A percentile compares a stretch with the other conserved stretches of the same genome.
phyloP scores from a whole-genome alignment of 2,329 filamentous ascomycete species.

The Fusarium gaditjirri region DNA sequence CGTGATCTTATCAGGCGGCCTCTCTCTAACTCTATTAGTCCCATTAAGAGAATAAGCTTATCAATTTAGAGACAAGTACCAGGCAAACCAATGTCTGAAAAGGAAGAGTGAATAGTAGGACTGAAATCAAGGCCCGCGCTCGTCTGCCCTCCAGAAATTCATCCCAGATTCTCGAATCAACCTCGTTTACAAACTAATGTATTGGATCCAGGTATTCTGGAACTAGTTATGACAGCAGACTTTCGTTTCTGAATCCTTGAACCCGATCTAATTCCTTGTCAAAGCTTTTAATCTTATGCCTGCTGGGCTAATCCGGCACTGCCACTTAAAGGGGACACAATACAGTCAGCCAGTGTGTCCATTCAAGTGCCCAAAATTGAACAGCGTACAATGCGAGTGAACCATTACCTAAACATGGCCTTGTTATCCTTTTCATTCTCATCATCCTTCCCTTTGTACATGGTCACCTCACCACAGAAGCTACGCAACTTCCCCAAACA shows the following conservation, averaged over 20 bases:
- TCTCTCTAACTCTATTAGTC: background rate
- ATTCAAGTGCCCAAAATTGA: background rate
- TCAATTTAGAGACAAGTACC: background rate
- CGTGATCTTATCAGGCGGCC: background rate
- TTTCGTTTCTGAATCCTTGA: background rate
- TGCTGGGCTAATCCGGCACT: background rate
- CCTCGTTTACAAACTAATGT: background rate
- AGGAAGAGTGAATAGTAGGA: background rate
- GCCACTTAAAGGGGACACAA: background rate
- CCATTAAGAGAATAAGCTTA: background rate
- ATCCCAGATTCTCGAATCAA: background rate
- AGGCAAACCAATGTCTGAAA: background rate
- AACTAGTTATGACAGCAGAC: background rate
- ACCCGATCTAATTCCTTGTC: background rate
- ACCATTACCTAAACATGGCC: background rate
- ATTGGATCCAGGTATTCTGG: background rate
- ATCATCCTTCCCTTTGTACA: background rate
- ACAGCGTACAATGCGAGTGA: background rate
- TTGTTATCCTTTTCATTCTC: background rate
- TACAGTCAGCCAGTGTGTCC: background rate
- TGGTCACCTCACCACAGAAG: background rate
- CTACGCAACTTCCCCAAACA: background rate
- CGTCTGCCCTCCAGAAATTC: background rate
- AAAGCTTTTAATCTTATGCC: background rate
- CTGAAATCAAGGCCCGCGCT: background rate